Evolutionary conservation across 2,329 filamentous ascomycete species (phyloP), one percentile per base, ranked within the genome.

Genomic region (Podosphaera aphanis): DNA sequence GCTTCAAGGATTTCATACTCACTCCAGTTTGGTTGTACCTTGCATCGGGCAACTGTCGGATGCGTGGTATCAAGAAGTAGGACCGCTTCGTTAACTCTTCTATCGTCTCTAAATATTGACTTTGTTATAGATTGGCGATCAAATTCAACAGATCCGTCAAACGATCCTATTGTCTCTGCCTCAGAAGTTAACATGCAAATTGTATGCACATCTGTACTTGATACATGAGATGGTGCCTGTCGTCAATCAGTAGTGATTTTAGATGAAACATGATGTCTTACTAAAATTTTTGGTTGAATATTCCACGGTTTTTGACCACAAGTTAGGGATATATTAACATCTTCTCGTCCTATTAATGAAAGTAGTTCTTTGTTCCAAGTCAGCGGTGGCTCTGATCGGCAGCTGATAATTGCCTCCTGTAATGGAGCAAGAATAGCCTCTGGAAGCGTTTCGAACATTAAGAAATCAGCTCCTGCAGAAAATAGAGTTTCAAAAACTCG

Each of bases 1-100:
- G 81, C 83, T 59, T 98, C 90, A 8, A 98, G 67, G 47, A 93
- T 76, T 49, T 90, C 79, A 15, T 83, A 78, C 58, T 98, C 90
- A 19, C 78, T 74, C 80, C 83, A 90, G 36, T 75, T 73, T 1
- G 80, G 74, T 50, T 84, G 70, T 1, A 78, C 73, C 35, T 78
- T 69, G 49, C 88, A 79, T 44, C 82, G 79, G n/a, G 88, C 76
- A 10, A 83, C 66, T 37, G 88, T 77, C 13, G 83, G 70, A 56
- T 80, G 83, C 45, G 80, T 76, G 23, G 90, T 90, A 47, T 90
- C 86, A n/a, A 98, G 67, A 46, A 98, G 67, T 45, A 72, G 75
- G 46, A 79, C 77, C 0, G 85, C 90, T 63, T 98, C 90, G 49
- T 84, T 77, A 46, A 93, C 77, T 31, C 90, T 78, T 49, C 85